Evolutionary conservation across 2,329 filamentous ascomycete species (phyloP).

Genomic region (Ceratocystis albifundus): DNA sequence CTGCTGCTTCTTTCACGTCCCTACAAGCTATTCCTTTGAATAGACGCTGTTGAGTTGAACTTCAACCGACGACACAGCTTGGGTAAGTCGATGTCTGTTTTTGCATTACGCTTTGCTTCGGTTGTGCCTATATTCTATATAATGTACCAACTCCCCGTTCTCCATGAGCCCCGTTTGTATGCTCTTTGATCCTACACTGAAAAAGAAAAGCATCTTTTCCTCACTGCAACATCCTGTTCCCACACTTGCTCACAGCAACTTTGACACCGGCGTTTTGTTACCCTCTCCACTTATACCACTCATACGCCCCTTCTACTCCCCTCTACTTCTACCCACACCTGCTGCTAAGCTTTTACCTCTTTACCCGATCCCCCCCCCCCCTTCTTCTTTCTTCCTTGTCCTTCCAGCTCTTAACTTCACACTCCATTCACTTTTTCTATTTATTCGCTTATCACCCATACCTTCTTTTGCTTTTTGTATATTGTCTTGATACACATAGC

Average conservation of each 20-base stretch:
- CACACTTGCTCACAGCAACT: background rate
- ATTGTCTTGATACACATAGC: background rate
- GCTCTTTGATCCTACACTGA: constrained; percentile 3
- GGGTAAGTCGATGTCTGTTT: background rate
- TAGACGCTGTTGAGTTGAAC: background rate
- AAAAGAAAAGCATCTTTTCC: background rate
- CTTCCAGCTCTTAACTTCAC: background rate
- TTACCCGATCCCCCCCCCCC: constrained; percentile 4
- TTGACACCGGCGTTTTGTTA: constrained; percentile 8
- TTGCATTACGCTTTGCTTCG: background rate
- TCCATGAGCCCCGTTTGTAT: background rate
- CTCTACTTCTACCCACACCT: constrained; percentile 1
- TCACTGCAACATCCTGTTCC: constrained; percentile 7
- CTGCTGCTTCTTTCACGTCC: background rate
- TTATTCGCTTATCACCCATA: background rate
- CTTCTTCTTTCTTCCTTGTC: constrained; percentile 1
- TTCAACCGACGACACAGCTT: background rate
- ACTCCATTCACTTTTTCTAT: background rate
- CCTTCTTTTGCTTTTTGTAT: background rate
- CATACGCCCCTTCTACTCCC: background rate
- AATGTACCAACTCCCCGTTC: background rate
- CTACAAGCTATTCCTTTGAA: background rate
- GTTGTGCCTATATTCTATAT: constrained; percentile 1
- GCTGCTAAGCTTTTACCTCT: background rate
- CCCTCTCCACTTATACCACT: constrained; percentile 11